Percentiles rank a stretch among this genome's conserved stretches.
phyloP scores from a whole-genome alignment of 306 rosid species.

The Lithocarpus polystachyus region DNA sequence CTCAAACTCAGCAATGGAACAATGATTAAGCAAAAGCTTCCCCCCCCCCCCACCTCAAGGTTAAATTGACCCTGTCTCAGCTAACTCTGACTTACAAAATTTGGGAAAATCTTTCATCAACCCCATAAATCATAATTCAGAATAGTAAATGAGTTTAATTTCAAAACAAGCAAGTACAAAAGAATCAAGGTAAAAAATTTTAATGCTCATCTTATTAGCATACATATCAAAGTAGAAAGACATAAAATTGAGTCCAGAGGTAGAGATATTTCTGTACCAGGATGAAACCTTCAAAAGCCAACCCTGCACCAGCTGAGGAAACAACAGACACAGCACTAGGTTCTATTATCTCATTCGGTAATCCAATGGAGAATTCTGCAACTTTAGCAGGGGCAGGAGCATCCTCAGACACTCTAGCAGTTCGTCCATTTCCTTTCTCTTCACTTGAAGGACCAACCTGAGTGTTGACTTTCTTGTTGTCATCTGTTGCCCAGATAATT shows the following conservation, averaged over 20 bases:
- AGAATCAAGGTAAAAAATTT: neutral
- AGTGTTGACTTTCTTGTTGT: neutral
- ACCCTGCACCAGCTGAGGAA: constrained; percentile 13
- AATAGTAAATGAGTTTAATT: constrained; percentile 6
- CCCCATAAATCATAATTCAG: constrained; percentile 4
- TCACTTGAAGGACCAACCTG: constrained; percentile 9
- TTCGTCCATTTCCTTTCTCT: constrained; percentile 2
- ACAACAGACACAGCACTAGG: neutral
- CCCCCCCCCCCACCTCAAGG: neutral
- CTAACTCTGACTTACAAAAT: constrained; percentile 16
- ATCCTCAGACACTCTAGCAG: neutral
- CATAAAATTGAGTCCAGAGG: neutral
- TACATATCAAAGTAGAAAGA: neutral
- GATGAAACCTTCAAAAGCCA: constrained; percentile 14
- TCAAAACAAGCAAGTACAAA: no score
- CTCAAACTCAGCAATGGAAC: constrained; percentile 9
- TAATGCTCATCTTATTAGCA: neutral
- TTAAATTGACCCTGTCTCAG: constrained; percentile 15
- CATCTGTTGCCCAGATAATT: neutral
- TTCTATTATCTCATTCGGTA: constrained; percentile 8
- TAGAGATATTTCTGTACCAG: constrained; percentile 14
- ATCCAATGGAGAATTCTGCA: constrained; percentile 6
- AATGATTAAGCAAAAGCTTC: constrained; percentile 12
- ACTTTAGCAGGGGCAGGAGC: neutral
- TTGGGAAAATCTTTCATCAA: constrained; percentile 17